Conservation (phyloP, 2,329 filamentous ascomycete species). For the Microsporum audouinii region DNA sequence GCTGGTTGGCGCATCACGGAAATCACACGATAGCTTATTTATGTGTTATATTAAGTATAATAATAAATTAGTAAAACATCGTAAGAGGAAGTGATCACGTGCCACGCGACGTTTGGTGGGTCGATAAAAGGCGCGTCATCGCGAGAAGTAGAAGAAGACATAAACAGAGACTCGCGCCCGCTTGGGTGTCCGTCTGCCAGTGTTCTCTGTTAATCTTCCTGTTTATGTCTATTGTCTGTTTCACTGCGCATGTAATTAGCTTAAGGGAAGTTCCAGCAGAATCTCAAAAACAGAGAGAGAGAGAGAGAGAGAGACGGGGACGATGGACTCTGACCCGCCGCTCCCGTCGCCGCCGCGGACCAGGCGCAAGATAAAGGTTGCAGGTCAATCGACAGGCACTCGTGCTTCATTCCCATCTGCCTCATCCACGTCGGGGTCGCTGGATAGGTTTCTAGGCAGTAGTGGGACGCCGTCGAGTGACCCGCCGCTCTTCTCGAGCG, state of each 20-base stretch:
- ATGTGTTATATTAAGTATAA: no score
- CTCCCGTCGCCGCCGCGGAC: constrained; percentile 22
- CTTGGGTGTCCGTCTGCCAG: background rate
- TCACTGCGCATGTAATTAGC: background rate
- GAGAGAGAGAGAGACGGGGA: background rate
- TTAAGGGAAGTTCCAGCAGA: background rate
- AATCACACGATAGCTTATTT: background rate
- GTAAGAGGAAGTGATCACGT: background rate
- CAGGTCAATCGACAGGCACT: constrained; percentile 8
- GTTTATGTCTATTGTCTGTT: background rate
- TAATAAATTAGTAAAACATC: background rate
- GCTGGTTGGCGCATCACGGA: background rate
- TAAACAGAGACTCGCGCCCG: background rate
- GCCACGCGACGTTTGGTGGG: background rate
- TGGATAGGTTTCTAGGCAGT: background rate
- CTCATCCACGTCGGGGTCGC: constrained; percentile 16
- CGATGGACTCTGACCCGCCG: constrained; percentile 31
- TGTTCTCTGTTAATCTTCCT: background rate
- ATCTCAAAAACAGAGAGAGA: background rate
- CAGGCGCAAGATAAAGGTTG: constrained; percentile 4
- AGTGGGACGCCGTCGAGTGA: constrained; percentile 28
- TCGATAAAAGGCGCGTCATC: constrained; percentile 8
- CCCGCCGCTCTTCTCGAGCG: constrained; percentile 38
- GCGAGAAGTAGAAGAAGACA: background rate
- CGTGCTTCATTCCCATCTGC: constrained; percentile 11